A percentile compares a stretch with the other conserved stretches of the same genome.
phyloP scores from a whole-genome alignment of 768 basidiomycete species.

The Clavulina sp. region DNA sequence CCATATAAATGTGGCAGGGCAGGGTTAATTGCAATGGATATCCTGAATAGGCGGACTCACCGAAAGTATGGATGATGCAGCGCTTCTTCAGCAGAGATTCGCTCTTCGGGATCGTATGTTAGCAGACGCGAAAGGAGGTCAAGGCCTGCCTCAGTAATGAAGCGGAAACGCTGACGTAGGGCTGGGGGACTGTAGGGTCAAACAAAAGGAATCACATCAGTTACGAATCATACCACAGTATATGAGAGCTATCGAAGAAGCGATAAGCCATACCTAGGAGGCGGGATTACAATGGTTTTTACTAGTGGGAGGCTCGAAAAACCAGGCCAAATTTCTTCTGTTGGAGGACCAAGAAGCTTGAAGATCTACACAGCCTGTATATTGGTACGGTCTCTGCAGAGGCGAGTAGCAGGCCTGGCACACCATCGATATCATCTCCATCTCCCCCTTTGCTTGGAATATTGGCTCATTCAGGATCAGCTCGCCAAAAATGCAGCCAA shows the following conservation, averaged over 20 bases:
- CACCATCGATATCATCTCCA: slow-evolving; percentile 74
- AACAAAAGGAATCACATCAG: neutral
- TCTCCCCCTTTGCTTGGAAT: slow-evolving; percentile 92
- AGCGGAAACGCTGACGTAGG: slow-evolving; percentile 69
- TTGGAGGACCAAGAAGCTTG: slow-evolving; percentile 88
- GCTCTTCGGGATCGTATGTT: slow-evolving; percentile 72
- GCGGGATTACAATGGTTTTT: slow-evolving; percentile 61
- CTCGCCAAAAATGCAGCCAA: slow-evolving; percentile 97
- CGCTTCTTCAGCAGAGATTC: slow-evolving; percentile 83
- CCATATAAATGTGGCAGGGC: neutral
- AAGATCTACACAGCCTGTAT: slow-evolving; percentile 38
- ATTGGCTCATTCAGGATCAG: slow-evolving; percentile 86
- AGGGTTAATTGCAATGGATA: neutral
- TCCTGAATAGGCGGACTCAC: slow-evolving; percentile 26
- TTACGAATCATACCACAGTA: neutral
- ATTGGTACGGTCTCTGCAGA: neutral
- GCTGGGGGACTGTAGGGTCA: slow-evolving; percentile 21
- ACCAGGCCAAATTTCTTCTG: slow-evolving; percentile 70
- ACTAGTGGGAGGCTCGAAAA: slow-evolving; percentile 63
- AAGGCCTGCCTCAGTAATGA: slow-evolving; percentile 66
- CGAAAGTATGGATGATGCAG: slow-evolving; percentile 81
- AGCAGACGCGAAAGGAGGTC: slow-evolving; percentile 69
- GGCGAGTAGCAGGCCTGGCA: slow-evolving; percentile 4
- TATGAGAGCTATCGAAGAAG: slow-evolving; percentile 33
- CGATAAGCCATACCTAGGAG: slow-evolving; percentile 33